Conservation (phyloP, 2,329 filamentous ascomycete genomes). For the Exserohilum turcica region DNA sequence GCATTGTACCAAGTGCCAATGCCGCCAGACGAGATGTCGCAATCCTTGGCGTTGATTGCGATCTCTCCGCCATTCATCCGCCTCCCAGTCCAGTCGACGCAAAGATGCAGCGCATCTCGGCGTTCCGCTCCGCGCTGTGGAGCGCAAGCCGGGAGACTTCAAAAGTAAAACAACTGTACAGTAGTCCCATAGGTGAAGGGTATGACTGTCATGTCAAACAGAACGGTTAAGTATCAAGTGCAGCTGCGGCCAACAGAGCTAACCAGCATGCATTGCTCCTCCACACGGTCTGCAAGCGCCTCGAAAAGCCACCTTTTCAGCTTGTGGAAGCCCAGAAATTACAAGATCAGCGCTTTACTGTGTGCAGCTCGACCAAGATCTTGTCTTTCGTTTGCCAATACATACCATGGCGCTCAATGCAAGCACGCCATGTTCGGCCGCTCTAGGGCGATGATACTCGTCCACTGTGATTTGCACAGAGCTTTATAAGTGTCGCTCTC, state of each 20-base stretch:
- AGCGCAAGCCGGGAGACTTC: neutral
- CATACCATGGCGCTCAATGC: slow-evolving; percentile 17
- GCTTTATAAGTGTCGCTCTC: slow-evolving; percentile 11
- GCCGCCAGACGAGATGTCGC: slow-evolving; percentile 16
- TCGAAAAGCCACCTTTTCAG: slow-evolving; percentile 19
- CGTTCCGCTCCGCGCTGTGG: neutral
- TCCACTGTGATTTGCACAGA: slow-evolving; percentile 29
- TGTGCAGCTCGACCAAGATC: slow-evolving; percentile 27
- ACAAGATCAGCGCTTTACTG: slow-evolving; percentile 34
- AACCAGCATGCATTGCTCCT: slow-evolving; percentile 9
- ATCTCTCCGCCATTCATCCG: neutral
- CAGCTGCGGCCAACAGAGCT: neutral
- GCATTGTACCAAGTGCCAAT: slow-evolving; percentile 9
- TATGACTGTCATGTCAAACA: neutral
- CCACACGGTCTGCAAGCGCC: slow-evolving; percentile 5
- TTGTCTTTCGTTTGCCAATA: slow-evolving; percentile 23
- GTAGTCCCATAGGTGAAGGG: neutral
- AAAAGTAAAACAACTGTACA: no score
- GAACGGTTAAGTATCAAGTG: neutral
- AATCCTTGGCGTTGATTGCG: slow-evolving; percentile 16
- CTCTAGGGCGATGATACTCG: slow-evolving; percentile 13
- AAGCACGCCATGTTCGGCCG: slow-evolving; percentile 30
- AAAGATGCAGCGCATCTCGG: neutral
- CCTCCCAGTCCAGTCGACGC: neutral
- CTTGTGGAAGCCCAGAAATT: slow-evolving; percentile 32